Base-by-base conservation (phyloP, 2,329 filamentous ascomycete species). In the Ophiocordyceps camponoti-floridani region DNA sequence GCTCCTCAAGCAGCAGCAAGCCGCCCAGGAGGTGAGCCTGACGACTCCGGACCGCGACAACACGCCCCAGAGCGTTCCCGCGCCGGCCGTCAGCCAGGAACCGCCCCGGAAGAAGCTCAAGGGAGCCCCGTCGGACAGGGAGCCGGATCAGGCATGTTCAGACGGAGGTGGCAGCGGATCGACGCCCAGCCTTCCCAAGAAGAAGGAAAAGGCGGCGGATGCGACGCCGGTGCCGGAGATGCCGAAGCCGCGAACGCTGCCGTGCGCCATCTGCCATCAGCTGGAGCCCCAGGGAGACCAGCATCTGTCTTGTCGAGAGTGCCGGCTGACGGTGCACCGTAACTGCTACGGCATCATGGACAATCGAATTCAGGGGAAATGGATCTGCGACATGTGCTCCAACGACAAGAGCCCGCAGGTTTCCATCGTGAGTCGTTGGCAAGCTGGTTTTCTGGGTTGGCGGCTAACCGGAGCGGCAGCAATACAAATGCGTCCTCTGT, bases 331-430 rank as follows among this genome's bases (percentile, higher is more conserved):
- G 4, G 89, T 96, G 23, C 91, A 98, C 61, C 82, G 84, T 45
- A 77, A 78, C 49, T 98, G 91, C 62, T 98, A 96, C 57, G 91
- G 91, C n/a, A 72, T 96, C 30, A 51, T 74, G 37, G 77, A 81
- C 41, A 77, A 81, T 46, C 76, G 84, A 40, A 72, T 71, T 45
- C 72, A 77, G 30, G 74, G 72, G 41, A 94, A 94, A 62, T 98
- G 91, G 91, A 76, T 82, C 38, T 98, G 91, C 61, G 91, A 96
- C 62, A 94, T 88, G 75, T 98, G 91, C 62, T 71, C 79, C 35
- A 98, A 98, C 56, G 91, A 98, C 58, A 86, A 87, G 59, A 89
- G 82, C 54, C 87, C 89, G 5, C 79, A 85, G 51, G 81, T 94
- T 41, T 95, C 91, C n/a, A 89, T 93, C 47, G 82, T 84, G 70